phyloP scores from a whole-genome alignment of 192 early-diverging fungal species.

The Kappamyces sp. region DNA sequence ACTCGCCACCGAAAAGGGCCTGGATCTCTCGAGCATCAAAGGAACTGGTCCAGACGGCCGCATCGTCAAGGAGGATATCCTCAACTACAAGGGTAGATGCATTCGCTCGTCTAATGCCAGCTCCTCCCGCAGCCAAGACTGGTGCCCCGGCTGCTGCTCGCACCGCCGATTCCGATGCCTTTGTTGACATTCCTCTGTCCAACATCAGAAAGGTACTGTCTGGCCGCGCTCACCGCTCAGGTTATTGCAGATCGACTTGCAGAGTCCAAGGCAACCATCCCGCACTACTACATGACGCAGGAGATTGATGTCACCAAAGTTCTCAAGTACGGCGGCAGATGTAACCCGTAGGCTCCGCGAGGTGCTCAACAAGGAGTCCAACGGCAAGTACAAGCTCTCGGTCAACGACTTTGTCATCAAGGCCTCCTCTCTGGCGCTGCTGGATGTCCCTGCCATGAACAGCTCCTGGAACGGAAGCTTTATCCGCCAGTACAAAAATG shows the following conservation, averaged over 20 bases:
- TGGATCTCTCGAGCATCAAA: constrained; percentile 66
- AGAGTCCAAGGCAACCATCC: constrained; percentile 49
- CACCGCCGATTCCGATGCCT: constrained; percentile 16
- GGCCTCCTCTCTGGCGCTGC: constrained; percentile 80
- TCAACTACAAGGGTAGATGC: constrained; percentile 46
- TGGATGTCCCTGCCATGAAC: constrained; percentile 92
- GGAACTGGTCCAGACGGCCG: constrained; percentile 88
- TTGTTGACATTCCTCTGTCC: constrained; percentile 38
- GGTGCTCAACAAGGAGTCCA: constrained; percentile 74
- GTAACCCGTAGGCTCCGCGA: constrained; percentile 57
- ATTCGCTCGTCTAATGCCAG: not conserved
- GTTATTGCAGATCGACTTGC: constrained; percentile 50
- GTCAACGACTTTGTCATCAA: constrained; percentile 99
- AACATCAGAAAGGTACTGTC: constrained; percentile 31
- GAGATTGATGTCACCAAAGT: constrained; percentile 84
- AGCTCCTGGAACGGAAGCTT: constrained; percentile 78
- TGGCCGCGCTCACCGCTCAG: constrained; percentile 5
- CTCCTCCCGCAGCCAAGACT: constrained; percentile 14
- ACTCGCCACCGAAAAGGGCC: constrained; percentile 76
- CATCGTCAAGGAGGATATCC: constrained; percentile 87
- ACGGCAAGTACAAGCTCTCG: constrained; percentile 92
- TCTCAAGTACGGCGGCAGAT: constrained; percentile 33
- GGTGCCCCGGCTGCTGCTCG: constrained; percentile 21
- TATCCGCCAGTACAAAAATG: constrained; percentile 88
- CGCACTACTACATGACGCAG: constrained; percentile 64